Evolutionary conservation across 1,284 basidiomycete species (phyloP).

Genomic region (Somion occarium): DNA sequence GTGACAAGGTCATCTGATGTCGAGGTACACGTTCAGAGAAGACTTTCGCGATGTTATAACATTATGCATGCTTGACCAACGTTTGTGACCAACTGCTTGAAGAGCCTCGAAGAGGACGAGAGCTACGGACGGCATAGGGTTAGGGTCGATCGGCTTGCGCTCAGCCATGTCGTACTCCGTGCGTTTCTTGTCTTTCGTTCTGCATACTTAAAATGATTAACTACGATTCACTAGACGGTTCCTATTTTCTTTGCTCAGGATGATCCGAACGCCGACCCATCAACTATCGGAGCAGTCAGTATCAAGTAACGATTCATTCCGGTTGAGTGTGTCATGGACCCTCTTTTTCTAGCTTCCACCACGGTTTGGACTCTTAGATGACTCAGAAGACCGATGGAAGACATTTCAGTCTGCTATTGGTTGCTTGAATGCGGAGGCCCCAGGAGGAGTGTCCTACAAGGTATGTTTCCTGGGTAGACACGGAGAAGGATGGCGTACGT

Average conservation of each 20-base stretch:
- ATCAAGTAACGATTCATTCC: not conserved
- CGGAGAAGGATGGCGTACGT: slow-evolving; percentile 3
- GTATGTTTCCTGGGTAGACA: slow-evolving; percentile 1
- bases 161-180: slow-evolving; percentile 5
- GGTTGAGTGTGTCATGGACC: not conserved
- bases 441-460: slow-evolving; percentile 26
- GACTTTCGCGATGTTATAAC: too few species aligned
- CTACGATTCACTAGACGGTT: slow-evolving; percentile 12
- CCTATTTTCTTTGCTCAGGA: slow-evolving; percentile 31
- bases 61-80: too few species aligned
- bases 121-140: too few species aligned
- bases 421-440: slow-evolving; percentile 40
- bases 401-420: slow-evolving; percentile 39
- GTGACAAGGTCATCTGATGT: too few species aligned
- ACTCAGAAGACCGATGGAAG: slow-evolving; percentile 47
- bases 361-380: slow-evolving; percentile 59
- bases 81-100: too few species aligned
- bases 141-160: too few species aligned
- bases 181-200: slow-evolving; percentile 1
- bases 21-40: too few species aligned
- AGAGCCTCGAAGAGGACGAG: too few species aligned
- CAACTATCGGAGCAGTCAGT: slow-evolving; percentile 24
- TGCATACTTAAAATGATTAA: not conserved
- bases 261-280: slow-evolving; percentile 18
- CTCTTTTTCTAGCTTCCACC: slow-evolving; percentile 50